Conservation (phyloP, 257 asterid species). For the Solanum etuberosum region DNA sequence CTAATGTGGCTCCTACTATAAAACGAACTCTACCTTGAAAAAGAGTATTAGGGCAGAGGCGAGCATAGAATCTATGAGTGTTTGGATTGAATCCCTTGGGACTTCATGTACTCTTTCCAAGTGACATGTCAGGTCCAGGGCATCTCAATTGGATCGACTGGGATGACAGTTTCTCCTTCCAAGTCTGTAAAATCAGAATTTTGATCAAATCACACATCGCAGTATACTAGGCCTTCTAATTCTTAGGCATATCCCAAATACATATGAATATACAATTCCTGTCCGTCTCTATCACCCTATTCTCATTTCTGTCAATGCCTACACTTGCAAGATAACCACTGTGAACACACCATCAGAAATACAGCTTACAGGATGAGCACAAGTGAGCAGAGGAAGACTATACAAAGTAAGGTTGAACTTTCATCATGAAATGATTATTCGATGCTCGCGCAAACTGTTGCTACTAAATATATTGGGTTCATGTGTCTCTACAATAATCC, state of each 20-base stretch:
- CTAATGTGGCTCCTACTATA: not conserved
- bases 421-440: not conserved
- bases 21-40: not conserved
- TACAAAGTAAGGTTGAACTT: not conserved
- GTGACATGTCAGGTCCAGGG: no score
- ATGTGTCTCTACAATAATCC: no score
- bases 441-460: not conserved
- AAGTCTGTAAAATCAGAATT: no score
- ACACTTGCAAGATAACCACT: not conserved
- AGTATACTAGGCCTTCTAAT: no score
- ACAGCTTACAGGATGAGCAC: not conserved
- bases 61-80: no score
- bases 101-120: no score
- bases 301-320: not conserved
- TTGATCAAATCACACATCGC: no score
- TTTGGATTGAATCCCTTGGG: no score
- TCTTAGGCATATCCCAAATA: not conserved
- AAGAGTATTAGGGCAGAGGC: no score
- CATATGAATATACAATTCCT: not conserved
- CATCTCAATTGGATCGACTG: no score
- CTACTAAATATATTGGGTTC: not conserved
- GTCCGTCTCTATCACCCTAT: not conserved
- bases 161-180: no score
- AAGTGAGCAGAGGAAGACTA: not conserved
- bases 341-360: not conserved